These are phyloP conservation scores for Bombardia bombarda DNA, from an alignment of 495 filamentous ascomycete genomes.

Conservation along the genomic window DNA sequence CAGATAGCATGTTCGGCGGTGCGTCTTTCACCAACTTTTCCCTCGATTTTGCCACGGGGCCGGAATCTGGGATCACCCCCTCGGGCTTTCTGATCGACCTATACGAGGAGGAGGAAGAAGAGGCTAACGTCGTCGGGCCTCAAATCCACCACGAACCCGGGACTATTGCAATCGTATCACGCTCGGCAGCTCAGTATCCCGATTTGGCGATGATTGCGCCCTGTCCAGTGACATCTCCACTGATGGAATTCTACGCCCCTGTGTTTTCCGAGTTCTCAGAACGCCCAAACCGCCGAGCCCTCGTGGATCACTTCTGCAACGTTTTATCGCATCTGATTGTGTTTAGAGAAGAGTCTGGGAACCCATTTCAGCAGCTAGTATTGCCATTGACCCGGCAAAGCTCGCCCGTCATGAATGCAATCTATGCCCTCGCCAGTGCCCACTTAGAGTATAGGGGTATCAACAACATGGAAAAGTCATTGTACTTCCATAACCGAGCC, in stretches of 20 bases:
- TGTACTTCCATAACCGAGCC: conserved; percentile 51
- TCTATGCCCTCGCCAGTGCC: conserved; percentile 50
- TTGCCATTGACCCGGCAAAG: conserved; percentile 47
- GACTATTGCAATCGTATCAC: too few species aligned
- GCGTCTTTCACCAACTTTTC: neutral
- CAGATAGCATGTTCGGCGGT: conserved; percentile 14
- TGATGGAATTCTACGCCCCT: conserved; percentile 43
- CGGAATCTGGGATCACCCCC: too few species aligned
- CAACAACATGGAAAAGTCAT: conserved; percentile 46
- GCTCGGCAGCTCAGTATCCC: conserved; percentile 22
- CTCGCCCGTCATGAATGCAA: conserved; percentile 48
- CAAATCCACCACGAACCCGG: too few species aligned
- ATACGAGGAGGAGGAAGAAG: neutral
- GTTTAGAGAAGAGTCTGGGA: conserved; percentile 54
- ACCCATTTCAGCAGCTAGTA: conserved; percentile 54
- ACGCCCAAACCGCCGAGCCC: conserved; percentile 43
- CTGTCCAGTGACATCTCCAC: conserved; percentile 35
- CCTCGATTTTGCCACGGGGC: too few species aligned
- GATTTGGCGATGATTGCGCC: conserved; percentile 41
- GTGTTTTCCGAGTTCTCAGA: conserved; percentile 48
- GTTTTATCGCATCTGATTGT: conserved; percentile 55
- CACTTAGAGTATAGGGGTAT: conserved; percentile 52
- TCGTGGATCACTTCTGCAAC: conserved; percentile 57
- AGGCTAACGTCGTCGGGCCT: too few species aligned
- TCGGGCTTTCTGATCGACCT: neutral